Evolutionary conservation across 148 eudicot species (phyloP).

Genomic region (Tetragonia tetragonoides): DNA sequence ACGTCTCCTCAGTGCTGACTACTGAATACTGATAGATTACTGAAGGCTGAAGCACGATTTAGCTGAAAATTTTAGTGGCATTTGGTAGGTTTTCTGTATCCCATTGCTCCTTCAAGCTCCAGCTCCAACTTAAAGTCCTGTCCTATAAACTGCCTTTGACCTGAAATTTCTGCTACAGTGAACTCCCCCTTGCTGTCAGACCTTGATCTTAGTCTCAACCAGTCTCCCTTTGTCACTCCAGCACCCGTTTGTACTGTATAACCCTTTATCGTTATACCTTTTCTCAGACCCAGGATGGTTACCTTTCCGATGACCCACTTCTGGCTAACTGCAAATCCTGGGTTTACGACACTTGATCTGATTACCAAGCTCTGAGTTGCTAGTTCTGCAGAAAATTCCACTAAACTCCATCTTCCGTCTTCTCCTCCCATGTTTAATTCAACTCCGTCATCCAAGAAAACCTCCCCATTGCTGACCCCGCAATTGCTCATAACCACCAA

Average conservation of each 20-base stretch:
- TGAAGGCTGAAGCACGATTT: background rate
- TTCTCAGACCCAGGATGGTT: slow-evolving; percentile 45
- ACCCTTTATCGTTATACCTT: slow-evolving; percentile 17
- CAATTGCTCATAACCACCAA: slow-evolving; percentile 36
- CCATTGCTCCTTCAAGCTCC: slow-evolving; percentile 10
- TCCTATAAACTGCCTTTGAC: slow-evolving; percentile 44
- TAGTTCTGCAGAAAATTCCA: slow-evolving; percentile 25
- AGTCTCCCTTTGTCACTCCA: slow-evolving; percentile 18
- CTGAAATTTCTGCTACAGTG: slow-evolving; percentile 43
- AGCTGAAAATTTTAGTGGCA: slow-evolving; percentile 7
- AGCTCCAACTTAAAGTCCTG: slow-evolving; percentile 40
- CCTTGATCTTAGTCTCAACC: slow-evolving; percentile 10
- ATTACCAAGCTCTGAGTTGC: slow-evolving; percentile 11
- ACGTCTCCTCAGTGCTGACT: background rate
- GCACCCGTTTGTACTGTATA: slow-evolving; percentile 1
- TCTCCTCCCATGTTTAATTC: slow-evolving; percentile 37
- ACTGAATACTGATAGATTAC: too few species aligned
- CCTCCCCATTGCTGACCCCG: slow-evolving; percentile 27
- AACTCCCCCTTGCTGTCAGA: slow-evolving; percentile 27
- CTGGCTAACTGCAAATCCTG: slow-evolving; percentile 34
- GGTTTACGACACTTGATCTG: slow-evolving; percentile 33
- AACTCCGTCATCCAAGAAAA: slow-evolving; percentile 53
- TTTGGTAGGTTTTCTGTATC: background rate
- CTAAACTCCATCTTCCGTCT: slow-evolving; percentile 31
- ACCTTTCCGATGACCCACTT: slow-evolving; percentile 41